phyloP scores from a whole-genome alignment of 2,329 filamentous ascomycete species.

The Botrytis hyacinthi region DNA sequence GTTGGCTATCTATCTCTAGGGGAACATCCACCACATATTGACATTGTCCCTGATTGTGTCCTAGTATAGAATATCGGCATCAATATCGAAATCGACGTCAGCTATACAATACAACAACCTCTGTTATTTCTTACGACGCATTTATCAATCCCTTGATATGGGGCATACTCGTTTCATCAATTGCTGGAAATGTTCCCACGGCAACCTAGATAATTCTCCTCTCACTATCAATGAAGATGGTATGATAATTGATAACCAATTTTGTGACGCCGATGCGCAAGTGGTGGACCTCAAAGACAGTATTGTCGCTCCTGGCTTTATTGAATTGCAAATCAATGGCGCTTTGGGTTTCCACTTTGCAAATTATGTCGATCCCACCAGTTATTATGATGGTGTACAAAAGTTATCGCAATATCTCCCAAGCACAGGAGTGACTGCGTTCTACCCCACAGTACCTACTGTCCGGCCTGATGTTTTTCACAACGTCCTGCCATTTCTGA shows the following conservation, averaged over 20 bases:
- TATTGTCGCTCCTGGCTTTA: slow-evolving; percentile 53
- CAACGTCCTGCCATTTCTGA: slow-evolving; percentile 46
- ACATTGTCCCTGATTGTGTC: not conserved
- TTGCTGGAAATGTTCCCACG: slow-evolving; percentile 31
- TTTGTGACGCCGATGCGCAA: slow-evolving; percentile 25
- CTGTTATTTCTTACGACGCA: not conserved
- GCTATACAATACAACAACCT: not conserved
- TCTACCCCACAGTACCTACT: slow-evolving; percentile 54
- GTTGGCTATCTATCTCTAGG: not conserved
- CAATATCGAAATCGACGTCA: not conserved
- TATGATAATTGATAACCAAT: slow-evolving; percentile 32
- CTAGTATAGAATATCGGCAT: not conserved
- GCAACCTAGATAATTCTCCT: slow-evolving; percentile 25
- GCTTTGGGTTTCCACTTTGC: slow-evolving; percentile 52
- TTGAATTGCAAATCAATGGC: slow-evolving; percentile 55
- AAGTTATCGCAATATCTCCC: slow-evolving; percentile 49
- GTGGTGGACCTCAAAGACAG: slow-evolving; percentile 46
- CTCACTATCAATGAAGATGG: slow-evolving; percentile 31
- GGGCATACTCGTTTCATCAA: slow-evolving; percentile 33
- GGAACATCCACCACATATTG: not conserved
- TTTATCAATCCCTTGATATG: slow-evolving; percentile 19
- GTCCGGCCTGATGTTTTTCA: slow-evolving; percentile 46
- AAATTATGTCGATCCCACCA: slow-evolving; percentile 42
- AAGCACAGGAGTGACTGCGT: slow-evolving; percentile 51
- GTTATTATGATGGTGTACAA: slow-evolving; percentile 45